A percentile compares a stretch with the other conserved stretches of the same genome.
These are phyloP conservation scores for Medicago ruthenica DNA, from an alignment of 306 rosid genomes.

Conservation along the genomic window DNA sequence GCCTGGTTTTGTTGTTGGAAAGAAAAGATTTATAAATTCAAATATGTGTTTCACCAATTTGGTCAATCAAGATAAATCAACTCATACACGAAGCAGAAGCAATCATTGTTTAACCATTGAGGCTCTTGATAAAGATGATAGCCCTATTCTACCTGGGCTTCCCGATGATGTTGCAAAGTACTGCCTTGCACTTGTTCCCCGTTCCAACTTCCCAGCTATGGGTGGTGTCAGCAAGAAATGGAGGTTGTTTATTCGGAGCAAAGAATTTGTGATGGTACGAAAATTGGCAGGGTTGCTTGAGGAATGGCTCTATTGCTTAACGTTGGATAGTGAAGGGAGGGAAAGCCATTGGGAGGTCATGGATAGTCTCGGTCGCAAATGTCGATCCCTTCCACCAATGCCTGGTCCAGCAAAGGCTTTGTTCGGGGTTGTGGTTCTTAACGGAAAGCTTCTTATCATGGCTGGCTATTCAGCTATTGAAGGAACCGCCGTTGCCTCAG, in stretches of 20 bases:
- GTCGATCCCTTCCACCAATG: constrained; percentile 71
- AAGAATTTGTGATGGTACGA: constrained; percentile 78
- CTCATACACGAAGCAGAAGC: constrained; percentile 49
- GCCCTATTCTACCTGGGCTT: constrained; percentile 80
- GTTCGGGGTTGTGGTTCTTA: constrained; percentile 75
- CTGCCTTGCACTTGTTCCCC: constrained; percentile 97
- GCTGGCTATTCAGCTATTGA: constrained; percentile 65
- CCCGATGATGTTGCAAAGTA: constrained; percentile 94
- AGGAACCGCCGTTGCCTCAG: constrained; percentile 56
- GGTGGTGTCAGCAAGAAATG: constrained; percentile 85
- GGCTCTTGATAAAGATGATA: constrained; percentile 44
- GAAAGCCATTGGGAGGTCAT: constrained; percentile 89
- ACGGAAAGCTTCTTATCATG: constrained; percentile 80
- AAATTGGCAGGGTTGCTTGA: constrained; percentile 80
- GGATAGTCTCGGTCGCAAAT: constrained; percentile 64
- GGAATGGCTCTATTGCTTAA: constrained; percentile 93
- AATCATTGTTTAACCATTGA: constrained; percentile 45
- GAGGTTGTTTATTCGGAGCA: constrained; percentile 84
- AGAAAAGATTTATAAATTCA: constrained; percentile 63
- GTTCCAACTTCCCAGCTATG: constrained; percentile 71
- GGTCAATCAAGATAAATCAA: constrained; percentile 53
- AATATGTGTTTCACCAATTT: constrained; percentile 66
- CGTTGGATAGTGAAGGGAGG: constrained; percentile 59
- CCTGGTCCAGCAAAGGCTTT: constrained; percentile 68
- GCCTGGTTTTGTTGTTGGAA: constrained; percentile 72